phyloP scores from a whole-genome alignment of 805 yeast genomes.

The Kurtzmaniella fragi region DNA sequence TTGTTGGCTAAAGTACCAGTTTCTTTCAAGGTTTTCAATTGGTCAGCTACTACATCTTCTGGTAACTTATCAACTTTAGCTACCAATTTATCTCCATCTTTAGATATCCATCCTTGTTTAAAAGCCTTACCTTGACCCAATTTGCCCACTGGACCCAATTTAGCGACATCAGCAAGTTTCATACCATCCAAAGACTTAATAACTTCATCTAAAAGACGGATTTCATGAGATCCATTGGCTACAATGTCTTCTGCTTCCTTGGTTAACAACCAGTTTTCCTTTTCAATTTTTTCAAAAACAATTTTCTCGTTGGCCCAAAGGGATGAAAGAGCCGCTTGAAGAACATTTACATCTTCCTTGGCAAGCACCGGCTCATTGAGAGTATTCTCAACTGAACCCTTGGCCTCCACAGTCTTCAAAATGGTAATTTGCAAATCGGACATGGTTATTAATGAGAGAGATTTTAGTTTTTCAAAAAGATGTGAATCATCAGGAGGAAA shows the following conservation, averaged over 20 bases:
- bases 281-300: conserved; percentile 64
- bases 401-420: conserved; percentile 57
- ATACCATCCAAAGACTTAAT: conserved; percentile 71
- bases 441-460: conserved; percentile 33
- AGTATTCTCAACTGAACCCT: conserved; percentile 63
- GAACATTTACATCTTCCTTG: conserved; percentile 52
- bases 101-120: conserved; percentile 93
- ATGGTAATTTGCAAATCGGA: conserved; percentile 62
- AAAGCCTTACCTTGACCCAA: conserved; percentile 97
- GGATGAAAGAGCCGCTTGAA: conserved; percentile 83
- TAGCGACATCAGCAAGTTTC: conserved; percentile 71
- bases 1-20: conserved; percentile 56
- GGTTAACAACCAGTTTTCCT: conserved; percentile 70
- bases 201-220: conserved; percentile 70
- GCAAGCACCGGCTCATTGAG: conserved; percentile 56
- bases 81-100: conserved; percentile 77
- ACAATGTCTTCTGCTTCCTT: conserved; percentile 79
- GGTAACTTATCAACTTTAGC: conserved; percentile 55
- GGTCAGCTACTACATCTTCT: conserved; percentile 60
- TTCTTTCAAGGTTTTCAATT: conserved; percentile 51
- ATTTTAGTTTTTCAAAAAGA: background rate
- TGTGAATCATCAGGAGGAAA: background rate
- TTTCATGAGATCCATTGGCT: conserved; percentile 84
- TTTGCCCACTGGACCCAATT: conserved; percentile 79
- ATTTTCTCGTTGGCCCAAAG: conserved; percentile 82